Base-by-base conservation (phyloP, 2,329 filamentous ascomycete genomes). In the Fusarium continuum region DNA sequence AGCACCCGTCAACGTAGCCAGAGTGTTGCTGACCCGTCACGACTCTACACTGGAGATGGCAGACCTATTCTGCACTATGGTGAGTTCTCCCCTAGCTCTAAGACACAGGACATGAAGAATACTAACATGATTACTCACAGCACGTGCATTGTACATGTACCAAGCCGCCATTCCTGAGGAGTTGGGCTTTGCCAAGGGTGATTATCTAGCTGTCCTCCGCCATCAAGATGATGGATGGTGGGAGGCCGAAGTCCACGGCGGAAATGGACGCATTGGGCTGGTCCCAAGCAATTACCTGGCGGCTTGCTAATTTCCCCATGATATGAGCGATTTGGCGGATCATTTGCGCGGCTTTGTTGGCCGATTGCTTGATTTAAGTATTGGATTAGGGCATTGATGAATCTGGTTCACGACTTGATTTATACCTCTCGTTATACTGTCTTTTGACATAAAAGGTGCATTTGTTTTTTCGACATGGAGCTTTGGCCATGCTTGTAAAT, bases 141-240 rank as follows among this genome's bases (percentile, higher is more conserved):
- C 95, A 50, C 91, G 94, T 35, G 94, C 95, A 22, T 84, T 97
- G 81, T 99, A 98, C 77, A 88, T 92, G 80, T 99, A 99, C 76
- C 88, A 91, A 72, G 93, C 95, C 3, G 94, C 93, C 19, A 99
- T 99, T 55, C 92, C 94, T 0, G 95, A 98, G 74, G 96, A 99
- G 77, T 81, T 99, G 17, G 90, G 91, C 13, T 99, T 99, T 76
- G 83, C 84, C 40, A 99, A 99, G 80, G 93, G 93, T 41, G 96
- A 99, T 73, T 88, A 94, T 56, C 82, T 99, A 13, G 92, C 94
- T 3, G 88, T 99, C 13, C 81, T 97, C 40, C 85, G 93, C 58
- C 87, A 96, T 71, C 95, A 99, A 78, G 95, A 99, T 74, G 95
- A 99, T 73, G 95, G 95, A 17, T 99, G 95, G 95, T 99, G 96